A percentile compares a stretch with the other conserved stretches of the same genome.
Evolutionary conservation across 106 monocot species (phyloP).

Genomic region (Hemerocallis citrina): DNA sequence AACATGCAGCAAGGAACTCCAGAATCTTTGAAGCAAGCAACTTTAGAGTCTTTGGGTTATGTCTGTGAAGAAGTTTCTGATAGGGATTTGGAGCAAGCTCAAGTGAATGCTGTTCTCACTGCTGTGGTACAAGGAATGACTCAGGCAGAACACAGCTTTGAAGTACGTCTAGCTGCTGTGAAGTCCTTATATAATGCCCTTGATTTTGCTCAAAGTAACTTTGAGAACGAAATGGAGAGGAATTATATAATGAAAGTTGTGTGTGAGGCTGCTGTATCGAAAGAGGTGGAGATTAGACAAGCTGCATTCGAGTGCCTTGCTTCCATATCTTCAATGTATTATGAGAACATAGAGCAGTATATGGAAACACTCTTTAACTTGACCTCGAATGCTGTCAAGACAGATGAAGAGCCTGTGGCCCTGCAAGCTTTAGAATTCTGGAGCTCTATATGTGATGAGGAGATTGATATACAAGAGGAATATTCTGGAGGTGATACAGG

Average conservation of each 20-base stretch:
- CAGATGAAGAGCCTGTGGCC: conserved; percentile 20
- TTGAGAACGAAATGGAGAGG: conserved; percentile 22
- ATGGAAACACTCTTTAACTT: conserved; percentile 17
- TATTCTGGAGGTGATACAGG: not conserved
- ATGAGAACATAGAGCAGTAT: conserved; percentile 15
- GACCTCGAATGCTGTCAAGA: conserved; percentile 21
- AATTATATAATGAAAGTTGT: conserved; percentile 21
- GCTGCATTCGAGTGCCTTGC: conserved; percentile 25
- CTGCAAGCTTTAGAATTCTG: conserved; percentile 27
- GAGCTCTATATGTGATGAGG: conserved; percentile 27
- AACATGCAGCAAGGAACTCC: conserved; percentile 18
- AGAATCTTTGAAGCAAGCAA: conserved; percentile 14
- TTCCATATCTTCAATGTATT: conserved; percentile 22
- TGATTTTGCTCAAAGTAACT: conserved; percentile 22
- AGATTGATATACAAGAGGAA: conserved; percentile 24
- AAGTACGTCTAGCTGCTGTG: conserved; percentile 22
- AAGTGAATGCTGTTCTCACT: conserved; percentile 25
- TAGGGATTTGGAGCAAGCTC: conserved; percentile 19
- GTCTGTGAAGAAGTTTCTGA: conserved; percentile 23
- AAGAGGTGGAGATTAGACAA: conserved; percentile 17
- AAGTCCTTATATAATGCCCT: conserved; percentile 20
- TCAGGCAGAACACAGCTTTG: conserved; percentile 3
- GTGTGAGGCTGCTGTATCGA: conserved; percentile 17
- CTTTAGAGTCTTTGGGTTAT: conserved; percentile 19
- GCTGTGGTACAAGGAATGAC: conserved; percentile 24